phyloP scores from a whole-genome alignment of 1,284 basidiomycete genomes.

The Ceratobasidium sp. region DNA sequence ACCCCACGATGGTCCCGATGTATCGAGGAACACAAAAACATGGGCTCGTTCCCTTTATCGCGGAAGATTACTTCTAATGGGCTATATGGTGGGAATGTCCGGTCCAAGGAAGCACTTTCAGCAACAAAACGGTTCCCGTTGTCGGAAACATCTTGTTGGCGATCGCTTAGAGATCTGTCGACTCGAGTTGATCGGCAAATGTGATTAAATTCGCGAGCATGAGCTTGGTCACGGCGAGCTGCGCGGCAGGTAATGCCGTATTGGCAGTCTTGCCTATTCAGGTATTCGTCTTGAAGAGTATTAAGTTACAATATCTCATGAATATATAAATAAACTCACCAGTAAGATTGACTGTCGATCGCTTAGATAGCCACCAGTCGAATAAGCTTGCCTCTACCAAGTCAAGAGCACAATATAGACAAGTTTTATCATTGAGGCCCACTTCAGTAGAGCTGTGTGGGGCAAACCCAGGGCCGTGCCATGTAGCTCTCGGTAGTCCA shows the following conservation, averaged over 20 bases:
- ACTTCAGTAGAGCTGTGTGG: neutral
- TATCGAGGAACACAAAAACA: slow-evolving; percentile 38
- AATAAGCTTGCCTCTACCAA: slow-evolving; percentile 37
- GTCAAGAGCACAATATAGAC: slow-evolving; percentile 26
- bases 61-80: slow-evolving; percentile 24
- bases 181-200: slow-evolving; percentile 27
- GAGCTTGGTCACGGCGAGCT: slow-evolving; percentile 27
- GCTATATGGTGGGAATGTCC: slow-evolving; percentile 30
- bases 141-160: slow-evolving; percentile 17
- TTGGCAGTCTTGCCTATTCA: slow-evolving; percentile 24
- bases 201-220: slow-evolving; percentile 43
- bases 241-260: slow-evolving; percentile 46
- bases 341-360: neutral
- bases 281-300: neutral
- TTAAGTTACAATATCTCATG: neutral
- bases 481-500: slow-evolving; percentile 20
- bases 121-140: slow-evolving; percentile 34
- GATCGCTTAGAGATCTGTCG: neutral
- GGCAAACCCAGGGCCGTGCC: slow-evolving; percentile 20
- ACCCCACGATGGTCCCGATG: neutral
- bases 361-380: slow-evolving; percentile 41
- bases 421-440: slow-evolving; percentile 16
- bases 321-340: neutral
- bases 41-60: slow-evolving; percentile 35
- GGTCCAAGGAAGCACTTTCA: slow-evolving; percentile 12